Conservation (phyloP, 2,329 filamentous ascomycete species). For the Paecilomyces sp. region DNA sequence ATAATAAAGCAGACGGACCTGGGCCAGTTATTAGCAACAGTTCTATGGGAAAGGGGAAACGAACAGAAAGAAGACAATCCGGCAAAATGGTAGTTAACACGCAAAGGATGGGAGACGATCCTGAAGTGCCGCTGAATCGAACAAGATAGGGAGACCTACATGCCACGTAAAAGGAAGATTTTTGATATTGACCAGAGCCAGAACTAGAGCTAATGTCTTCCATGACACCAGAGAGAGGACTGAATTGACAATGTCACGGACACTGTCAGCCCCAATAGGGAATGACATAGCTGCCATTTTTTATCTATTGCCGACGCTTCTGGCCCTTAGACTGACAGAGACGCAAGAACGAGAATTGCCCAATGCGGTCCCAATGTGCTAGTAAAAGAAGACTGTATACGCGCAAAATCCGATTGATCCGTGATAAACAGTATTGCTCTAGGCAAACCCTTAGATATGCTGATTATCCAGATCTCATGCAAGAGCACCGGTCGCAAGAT, state of each 20-base stretch:
- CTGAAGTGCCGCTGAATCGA: neutral
- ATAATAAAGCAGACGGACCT: conserved; percentile 55
- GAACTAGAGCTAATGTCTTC: conserved; percentile 27
- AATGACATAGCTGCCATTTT: neutral
- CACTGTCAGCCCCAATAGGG: conserved; percentile 12
- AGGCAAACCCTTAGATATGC: neutral
- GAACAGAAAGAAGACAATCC: conserved; percentile 1
- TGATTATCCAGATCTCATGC: neutral
- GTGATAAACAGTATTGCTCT: neutral
- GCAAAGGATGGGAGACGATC: neutral
- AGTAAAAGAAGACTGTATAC: neutral
- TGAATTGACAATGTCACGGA: conserved; percentile 14
- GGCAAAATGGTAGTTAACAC: neutral
- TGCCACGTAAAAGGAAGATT: conserved; percentile 33
- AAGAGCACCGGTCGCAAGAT: neutral
- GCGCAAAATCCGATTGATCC: neutral
- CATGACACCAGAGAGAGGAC: conserved; percentile 21
- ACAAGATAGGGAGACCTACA: conserved; percentile 18
- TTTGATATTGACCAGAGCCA: conserved; percentile 31
- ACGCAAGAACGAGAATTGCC: neutral
- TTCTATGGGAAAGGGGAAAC: neutral
- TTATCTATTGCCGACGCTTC: neutral
- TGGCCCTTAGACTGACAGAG: neutral
- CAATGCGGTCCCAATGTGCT: neutral
- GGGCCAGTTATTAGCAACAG: conserved; percentile 5